Evolutionary conservation across 768 basidiomycete genomes (phyloP).

Genomic region (Termitomyces sp.): DNA sequence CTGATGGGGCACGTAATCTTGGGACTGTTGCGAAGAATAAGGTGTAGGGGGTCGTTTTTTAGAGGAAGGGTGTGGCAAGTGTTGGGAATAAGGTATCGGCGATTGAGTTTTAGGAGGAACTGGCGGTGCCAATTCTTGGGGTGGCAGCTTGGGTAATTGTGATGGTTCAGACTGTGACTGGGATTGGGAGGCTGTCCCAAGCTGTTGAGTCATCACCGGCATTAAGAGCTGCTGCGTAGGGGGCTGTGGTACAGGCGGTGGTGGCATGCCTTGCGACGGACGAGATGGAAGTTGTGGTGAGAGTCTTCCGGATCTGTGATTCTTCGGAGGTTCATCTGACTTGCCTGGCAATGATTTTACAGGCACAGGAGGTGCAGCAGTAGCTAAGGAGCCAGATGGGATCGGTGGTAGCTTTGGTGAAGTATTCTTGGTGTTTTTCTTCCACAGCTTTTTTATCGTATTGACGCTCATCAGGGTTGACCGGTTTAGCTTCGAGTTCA

Average conservation of each 20-base stretch:
- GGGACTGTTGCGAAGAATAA: neutral
- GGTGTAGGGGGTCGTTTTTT: conserved; percentile 2
- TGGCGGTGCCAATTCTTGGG: neutral
- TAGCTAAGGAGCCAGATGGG: conserved; percentile 24
- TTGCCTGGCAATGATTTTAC: conserved; percentile 31
- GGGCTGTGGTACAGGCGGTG: conserved; percentile 13
- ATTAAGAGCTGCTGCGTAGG: conserved; percentile 12
- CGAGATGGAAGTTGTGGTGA: conserved; percentile 20
- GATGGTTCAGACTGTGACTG: neutral
- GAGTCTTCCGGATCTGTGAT: conserved; percentile 19
- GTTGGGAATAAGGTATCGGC: conserved; percentile 4
- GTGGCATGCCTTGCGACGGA: conserved; percentile 20
- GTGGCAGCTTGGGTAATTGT: neutral
- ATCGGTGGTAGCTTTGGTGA: conserved; percentile 42
- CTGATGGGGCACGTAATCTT: conserved; percentile 1
- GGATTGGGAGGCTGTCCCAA: neutral
- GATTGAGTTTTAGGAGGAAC: conserved; percentile 1
- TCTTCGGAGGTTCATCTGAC: conserved; percentile 31
- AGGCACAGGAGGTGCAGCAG: conserved; percentile 29
- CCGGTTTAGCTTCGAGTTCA: conserved; percentile 28
- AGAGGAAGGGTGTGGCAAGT: neutral
- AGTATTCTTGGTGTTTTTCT: conserved; percentile 59
- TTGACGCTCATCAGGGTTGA: conserved; percentile 69
- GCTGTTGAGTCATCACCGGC: conserved; percentile 3
- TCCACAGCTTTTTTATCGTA: conserved; percentile 72